These are phyloP conservation scores for Perkinsus olseni DNA, from an alignment of 169 alveolate species.

Conservation along the genomic window DNA sequence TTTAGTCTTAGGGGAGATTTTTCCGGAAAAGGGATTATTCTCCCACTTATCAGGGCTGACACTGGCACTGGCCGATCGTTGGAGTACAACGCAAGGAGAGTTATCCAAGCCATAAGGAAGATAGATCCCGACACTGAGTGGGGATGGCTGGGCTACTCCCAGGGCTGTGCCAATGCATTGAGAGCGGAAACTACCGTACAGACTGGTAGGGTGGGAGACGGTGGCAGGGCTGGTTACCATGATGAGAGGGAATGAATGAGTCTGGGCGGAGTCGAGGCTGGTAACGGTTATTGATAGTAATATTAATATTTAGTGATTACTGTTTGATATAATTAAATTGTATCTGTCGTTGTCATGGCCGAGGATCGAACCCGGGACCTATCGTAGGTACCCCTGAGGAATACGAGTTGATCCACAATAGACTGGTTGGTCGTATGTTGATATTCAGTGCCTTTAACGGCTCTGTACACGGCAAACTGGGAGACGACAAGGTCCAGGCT, in stretches of 20 bases:
- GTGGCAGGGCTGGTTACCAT: no score
- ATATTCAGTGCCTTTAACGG: neutral
- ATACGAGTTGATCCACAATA: neutral
- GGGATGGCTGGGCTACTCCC: slow-evolving; percentile 10
- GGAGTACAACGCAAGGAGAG: slow-evolving; percentile 6
- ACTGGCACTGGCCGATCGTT: slow-evolving; percentile 3
- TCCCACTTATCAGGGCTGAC: neutral
- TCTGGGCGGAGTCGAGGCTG: no score
- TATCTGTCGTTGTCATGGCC: neutral
- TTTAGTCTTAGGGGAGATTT: no score
- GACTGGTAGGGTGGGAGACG: neutral
- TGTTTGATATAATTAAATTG: neutral
- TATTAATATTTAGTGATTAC: no score
- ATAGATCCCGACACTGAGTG: neutral
- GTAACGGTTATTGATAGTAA: no score
- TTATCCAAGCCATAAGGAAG: neutral
- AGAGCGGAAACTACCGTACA: slow-evolving; percentile 1
- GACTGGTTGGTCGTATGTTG: neutral
- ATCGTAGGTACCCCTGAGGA: neutral
- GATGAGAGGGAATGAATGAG: neutral
- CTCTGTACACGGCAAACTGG: neutral
- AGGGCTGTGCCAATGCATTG: slow-evolving; percentile 6
- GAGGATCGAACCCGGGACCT: no score
- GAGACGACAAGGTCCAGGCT: neutral
- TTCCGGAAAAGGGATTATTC: no score